These are phyloP conservation scores for Dictyostelium firmibasis DNA, from an alignment of 78 protist genomes.

Conservation along the genomic window DNA sequence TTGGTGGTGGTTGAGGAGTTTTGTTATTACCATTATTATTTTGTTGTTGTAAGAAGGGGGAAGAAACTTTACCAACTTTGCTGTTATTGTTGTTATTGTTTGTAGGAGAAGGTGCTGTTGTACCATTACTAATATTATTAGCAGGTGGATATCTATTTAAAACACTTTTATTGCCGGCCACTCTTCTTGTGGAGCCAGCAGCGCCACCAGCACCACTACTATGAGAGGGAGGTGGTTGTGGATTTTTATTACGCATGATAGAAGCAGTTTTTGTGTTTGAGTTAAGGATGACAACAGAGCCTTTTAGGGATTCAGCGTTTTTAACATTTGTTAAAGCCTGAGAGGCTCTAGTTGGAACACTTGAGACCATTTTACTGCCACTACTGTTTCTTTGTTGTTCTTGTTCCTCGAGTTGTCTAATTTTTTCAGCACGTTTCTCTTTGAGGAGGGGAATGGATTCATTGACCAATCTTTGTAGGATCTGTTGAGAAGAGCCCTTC, in stretches of 20 bases:
- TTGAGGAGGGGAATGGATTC: conserved; percentile 68
- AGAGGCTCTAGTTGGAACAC: background rate
- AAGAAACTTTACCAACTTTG: background rate
- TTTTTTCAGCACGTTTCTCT: conserved; percentile 48
- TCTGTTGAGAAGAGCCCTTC: conserved; percentile 59
- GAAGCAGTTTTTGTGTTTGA: conserved; percentile 59
- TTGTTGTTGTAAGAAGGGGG: conserved; percentile 12
- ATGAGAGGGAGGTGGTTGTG: background rate
- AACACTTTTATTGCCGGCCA: background rate
- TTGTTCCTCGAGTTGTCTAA: conserved; percentile 40
- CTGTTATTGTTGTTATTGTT: background rate
- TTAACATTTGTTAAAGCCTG: background rate
- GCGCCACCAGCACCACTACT: background rate
- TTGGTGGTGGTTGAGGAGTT: background rate
- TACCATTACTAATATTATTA: background rate
- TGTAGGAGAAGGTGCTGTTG: background rate
- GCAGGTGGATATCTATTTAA: conserved; percentile 43
- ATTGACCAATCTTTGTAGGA: conserved; percentile 38
- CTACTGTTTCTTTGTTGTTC: conserved; percentile 3
- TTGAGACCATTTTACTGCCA: background rate
- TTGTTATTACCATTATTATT: background rate
- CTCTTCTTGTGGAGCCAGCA: background rate
- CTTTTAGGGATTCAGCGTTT: conserved; percentile 50
- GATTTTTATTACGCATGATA: conserved; percentile 47
- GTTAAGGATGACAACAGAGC: conserved; percentile 52